A percentile compares a stretch with the other conserved stretches of the same genome.
Evolutionary conservation across 2,329 filamentous ascomycete species (phyloP).

Genomic region (Paracoccidioides brasiliensis): DNA sequence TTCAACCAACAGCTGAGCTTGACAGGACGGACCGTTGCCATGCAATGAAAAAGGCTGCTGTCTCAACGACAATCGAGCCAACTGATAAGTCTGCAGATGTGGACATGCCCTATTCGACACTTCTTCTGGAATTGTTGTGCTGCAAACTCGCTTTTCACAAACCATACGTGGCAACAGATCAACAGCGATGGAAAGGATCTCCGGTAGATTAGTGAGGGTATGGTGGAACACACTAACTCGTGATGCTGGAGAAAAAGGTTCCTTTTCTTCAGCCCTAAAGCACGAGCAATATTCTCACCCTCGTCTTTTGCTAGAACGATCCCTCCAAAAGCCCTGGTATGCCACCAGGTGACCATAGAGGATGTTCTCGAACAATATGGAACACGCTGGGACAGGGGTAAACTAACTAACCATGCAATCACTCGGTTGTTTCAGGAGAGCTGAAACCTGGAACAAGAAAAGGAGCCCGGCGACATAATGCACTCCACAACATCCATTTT

Average conservation of each 20-base stretch:
- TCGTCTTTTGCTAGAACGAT: constrained; percentile 50
- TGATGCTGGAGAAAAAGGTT: constrained; percentile 55
- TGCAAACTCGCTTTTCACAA: background rate
- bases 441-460: too few species aligned
- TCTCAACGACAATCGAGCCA: constrained; percentile 59
- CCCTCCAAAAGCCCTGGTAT: constrained; percentile 52
- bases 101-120: background rate
- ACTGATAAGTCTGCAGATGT: constrained; percentile 39
- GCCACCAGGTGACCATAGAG: constrained; percentile 52
- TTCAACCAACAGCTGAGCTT: constrained; percentile 55
- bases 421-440: background rate
- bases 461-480: too few species aligned
- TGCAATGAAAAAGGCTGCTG: constrained; percentile 54
- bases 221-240: constrained; percentile 27
- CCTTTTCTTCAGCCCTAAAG: constrained; percentile 48
- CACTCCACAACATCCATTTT: background rate
- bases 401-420: too few species aligned
- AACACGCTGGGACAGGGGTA: background rate
- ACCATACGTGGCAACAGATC: background rate
- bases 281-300: constrained; percentile 48
- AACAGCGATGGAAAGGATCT: background rate
- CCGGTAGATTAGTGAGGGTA: background rate
- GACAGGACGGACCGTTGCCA: constrained; percentile 54
- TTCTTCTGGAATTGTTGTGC: background rate
- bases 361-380: background rate